Percentiles rank a stretch among this genome's conserved stretches.
Evolutionary conservation across 2,329 filamentous ascomycete species (phyloP).

Genomic region (Colletotrichum kahawae): DNA sequence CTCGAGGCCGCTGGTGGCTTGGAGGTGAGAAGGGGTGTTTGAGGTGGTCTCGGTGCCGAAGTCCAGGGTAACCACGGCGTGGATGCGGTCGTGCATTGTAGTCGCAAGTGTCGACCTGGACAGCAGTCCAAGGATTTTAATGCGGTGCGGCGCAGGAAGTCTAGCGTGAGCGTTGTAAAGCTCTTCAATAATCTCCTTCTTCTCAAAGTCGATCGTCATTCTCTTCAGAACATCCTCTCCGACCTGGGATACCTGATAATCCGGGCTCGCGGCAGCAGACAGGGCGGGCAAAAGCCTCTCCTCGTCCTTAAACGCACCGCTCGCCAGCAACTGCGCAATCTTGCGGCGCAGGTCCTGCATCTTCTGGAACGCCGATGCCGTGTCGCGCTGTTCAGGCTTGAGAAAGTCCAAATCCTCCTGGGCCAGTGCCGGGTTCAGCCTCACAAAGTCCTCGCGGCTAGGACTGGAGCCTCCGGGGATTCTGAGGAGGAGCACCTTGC

Average conservation of each 20-base stretch:
- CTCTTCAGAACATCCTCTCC: conserved; percentile 90
- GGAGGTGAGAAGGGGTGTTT: conserved; percentile 28
- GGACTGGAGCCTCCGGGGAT: conserved; percentile 31
- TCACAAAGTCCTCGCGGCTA: conserved; percentile 23
- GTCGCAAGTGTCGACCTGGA: conserved; percentile 79
- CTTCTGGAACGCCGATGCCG: conserved; percentile 28
- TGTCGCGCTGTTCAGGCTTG: conserved; percentile 59
- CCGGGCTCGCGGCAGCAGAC: conserved; percentile 81
- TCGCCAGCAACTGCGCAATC: conserved; percentile 75
- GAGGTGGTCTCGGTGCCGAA: conserved; percentile 37
- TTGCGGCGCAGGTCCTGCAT: conserved; percentile 59
- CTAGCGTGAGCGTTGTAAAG: conserved; percentile 78
- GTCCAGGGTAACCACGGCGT: conserved; percentile 72
- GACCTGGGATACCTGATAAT: conserved; percentile 81
- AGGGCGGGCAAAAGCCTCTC: conserved; percentile 86
- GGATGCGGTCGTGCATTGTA: conserved; percentile 69
- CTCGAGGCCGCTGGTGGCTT: conserved; percentile 67
- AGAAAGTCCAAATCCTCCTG: conserved; percentile 73
- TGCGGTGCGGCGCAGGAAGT: conserved; percentile 75
- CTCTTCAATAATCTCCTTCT: conserved; percentile 62
- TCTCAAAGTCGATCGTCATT: conserved; percentile 75
- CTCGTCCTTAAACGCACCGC: conserved; percentile 81
- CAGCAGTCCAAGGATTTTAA: conserved; percentile 76
- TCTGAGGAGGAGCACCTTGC: conserved; percentile 73
- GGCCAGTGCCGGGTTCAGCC: conserved; percentile 59